Percentiles rank a stretch among this genome's conserved stretches.
phyloP scores from a whole-genome alignment of 2,329 filamentous ascomycete genomes.

The Penicillium palitans region DNA sequence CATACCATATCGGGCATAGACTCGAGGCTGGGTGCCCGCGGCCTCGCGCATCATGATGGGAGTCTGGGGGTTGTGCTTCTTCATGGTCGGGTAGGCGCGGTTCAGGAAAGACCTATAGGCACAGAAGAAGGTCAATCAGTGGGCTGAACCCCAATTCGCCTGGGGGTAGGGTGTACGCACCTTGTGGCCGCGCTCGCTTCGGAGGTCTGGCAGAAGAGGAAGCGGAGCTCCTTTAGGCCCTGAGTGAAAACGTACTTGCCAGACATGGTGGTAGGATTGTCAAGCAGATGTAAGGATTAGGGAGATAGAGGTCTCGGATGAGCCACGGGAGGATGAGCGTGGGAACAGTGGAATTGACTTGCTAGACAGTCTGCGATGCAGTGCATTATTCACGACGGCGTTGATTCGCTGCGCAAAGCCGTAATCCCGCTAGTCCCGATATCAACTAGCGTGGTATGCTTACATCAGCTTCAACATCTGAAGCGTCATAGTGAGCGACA shows the following conservation, averaged over 20 bases:
- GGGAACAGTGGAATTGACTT: slow-evolving; percentile 5
- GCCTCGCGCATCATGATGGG: slow-evolving; percentile 96
- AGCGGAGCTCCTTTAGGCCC: slow-evolving; percentile 90
- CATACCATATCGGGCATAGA: slow-evolving; percentile 91
- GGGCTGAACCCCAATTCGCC: background rate
- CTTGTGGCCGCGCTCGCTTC: slow-evolving; percentile 85
- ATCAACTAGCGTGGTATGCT: slow-evolving; percentile 21
- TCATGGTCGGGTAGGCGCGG: slow-evolving; percentile 95
- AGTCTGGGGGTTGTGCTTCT: slow-evolving; percentile 93
- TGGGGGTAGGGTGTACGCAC: slow-evolving; percentile 53
- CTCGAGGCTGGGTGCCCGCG: slow-evolving; percentile 74
- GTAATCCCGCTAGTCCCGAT: slow-evolving; percentile 18
- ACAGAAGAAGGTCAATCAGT: background rate
- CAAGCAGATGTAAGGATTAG: slow-evolving; percentile 3
- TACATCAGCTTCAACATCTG: slow-evolving; percentile 28
- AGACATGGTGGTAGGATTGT: slow-evolving; percentile 63
- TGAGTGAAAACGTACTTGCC: slow-evolving; percentile 89
- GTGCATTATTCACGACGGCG: slow-evolving; percentile 24
- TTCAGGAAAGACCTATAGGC: slow-evolving; percentile 78
- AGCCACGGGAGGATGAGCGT: slow-evolving; percentile 11
- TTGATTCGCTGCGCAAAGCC: slow-evolving; percentile 26
- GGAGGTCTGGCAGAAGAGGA: slow-evolving; percentile 93
- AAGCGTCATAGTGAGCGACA: slow-evolving; percentile 4
- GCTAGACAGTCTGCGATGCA: slow-evolving; percentile 9
- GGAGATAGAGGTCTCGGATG: slow-evolving; percentile 3